Base-by-base conservation (phyloP, 2,329 filamentous ascomycete species). In the Paramyrothecium roridum region DNA sequence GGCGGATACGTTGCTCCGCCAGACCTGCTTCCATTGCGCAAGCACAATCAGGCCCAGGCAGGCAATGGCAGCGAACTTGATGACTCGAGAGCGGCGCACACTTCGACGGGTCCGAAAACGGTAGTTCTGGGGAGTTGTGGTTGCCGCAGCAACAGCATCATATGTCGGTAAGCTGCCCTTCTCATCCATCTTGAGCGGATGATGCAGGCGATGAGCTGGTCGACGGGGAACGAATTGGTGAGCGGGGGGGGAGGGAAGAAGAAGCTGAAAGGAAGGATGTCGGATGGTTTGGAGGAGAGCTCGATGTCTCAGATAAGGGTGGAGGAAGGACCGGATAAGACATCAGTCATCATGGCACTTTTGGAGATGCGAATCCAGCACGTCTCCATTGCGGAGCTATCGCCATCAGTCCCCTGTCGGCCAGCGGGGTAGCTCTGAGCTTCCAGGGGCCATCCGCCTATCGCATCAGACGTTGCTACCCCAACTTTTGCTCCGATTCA, bases 11-110 rank as follows among this genome's bases (percentile, higher is more conserved):
- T 71, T 57, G 17, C 61, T 52, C 30, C 55, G 52, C 65, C 62
- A 65, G 4, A 79, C 59, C 57, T 80, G 77, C 58, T 65, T 67
- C 77, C 77, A 80, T 57, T 81, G 78, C 0, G 77, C 74, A 53
- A 77, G 75, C n/a, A 71, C 77, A 48, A 80, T 78, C 57, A 83
- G 80, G 30, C 69, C 70, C n/a, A 84, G 69, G 59, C 75, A 80
- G 10, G 74, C 73, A 7, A 83, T 59, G 8, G 67, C 73, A 46
- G 79, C 64, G 54, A 79, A 63, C 45, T 74, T 74, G 52, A 81
- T 59, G 3, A 67, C 71, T 37, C 78, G 73, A 11, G 76, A 78
- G 40, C 78, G 75, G 52, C 79, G 74, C 37, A 76, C 53, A 33
- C 67, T 49, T 20, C 61, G 68, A 47, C 61, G 63, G 21, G 62